These are phyloP conservation scores for Lachancea nothofagi DNA, from an alignment of 805 yeast genomes.

Conservation along the genomic window DNA sequence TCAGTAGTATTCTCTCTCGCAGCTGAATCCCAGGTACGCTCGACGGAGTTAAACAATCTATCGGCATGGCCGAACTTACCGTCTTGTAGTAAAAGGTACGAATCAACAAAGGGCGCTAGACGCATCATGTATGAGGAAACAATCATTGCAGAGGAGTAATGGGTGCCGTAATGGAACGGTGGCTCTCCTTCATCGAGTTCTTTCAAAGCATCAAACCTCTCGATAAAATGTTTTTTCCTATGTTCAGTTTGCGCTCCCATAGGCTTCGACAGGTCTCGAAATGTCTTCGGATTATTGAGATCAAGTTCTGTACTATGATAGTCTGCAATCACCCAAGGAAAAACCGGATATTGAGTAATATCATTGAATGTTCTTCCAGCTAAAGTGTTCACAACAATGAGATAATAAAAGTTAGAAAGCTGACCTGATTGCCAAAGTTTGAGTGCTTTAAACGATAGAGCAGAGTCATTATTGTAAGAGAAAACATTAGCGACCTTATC, in stretches of 20 bases:
- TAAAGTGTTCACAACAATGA: conserved; percentile 72
- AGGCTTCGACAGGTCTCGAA: conserved; percentile 75
- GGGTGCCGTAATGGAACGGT: conserved; percentile 90
- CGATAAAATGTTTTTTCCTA: conserved; percentile 59
- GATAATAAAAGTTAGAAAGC: conserved; percentile 75
- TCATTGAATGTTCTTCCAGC: conserved; percentile 90
- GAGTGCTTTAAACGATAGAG: conserved; percentile 45
- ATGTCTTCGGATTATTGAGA: conserved; percentile 52
- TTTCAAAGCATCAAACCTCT: conserved; percentile 64
- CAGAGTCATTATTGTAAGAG: conserved; percentile 33
- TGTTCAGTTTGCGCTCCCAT: conserved; percentile 79
- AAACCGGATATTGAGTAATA: conserved; percentile 83
- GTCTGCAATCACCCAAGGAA: conserved; percentile 88
- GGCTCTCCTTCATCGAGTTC: conserved; percentile 57
- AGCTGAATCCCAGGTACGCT: conserved; percentile 78
- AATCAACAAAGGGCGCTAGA: conserved; percentile 72
- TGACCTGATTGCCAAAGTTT: conserved; percentile 71
- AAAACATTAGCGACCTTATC: conserved; percentile 42
- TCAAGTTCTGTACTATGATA: conserved; percentile 69
- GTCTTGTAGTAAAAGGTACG: conserved; percentile 74
- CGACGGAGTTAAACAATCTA: conserved; percentile 65
- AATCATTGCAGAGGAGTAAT: conserved; percentile 90
- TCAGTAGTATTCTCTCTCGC: conserved; percentile 77
- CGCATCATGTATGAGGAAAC: conserved; percentile 77
- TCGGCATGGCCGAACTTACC: conserved; percentile 89